Base-by-base conservation (phyloP, 78 protist species). In the Dictyostelium intermedium region DNA sequence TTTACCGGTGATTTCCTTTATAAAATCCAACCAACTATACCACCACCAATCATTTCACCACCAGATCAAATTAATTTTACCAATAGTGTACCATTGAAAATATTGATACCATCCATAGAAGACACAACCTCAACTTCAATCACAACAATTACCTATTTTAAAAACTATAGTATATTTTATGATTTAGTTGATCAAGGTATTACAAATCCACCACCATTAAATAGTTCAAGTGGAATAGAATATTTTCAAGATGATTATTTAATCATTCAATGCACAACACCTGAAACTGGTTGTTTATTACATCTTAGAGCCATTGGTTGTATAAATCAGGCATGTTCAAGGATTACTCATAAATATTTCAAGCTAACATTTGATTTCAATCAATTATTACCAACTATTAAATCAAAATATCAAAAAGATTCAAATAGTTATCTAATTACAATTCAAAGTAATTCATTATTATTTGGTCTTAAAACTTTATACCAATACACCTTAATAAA, bases 271-370 rank as follows among this genome's bases (percentile, higher is more conserved):
- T 79, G 84, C 50, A 11, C n/a, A 34, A 14, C n/a, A 7, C 73
- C 74, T 25, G 14, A 27, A 34, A 2, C 25, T 27, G 66, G 50
- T 13, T 82, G 86, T 82, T 35, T 82, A 60, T 39, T 82, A 30
- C 86, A 56, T 56, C n/a, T 82, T 14, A 50, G 86, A 56, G 74
- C 86, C 30, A 34, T 56, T 16, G 74, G 50, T 39, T 82, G 76
- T 82, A 39, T 80, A 47, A 41, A 35, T 47, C 70, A 43, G 35
- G 43, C 63, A 13, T 34, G 43, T 7, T 82, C 86, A 60, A 20
- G 13, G 8, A 30, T 56, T 14, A 60, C 25, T 9, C 30, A 27
- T 7, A 82, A 35, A 60, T 56, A 34, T 35, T 34, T 82, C 34
- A 56, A 30, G 9, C 5, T 82, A 9, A 56, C 70, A 3, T 56